Evolutionary conservation across 345 rosid genomes (phyloP), one percentile per base, ranked within the genome.

Genomic region (Garcia nutans): DNA sequence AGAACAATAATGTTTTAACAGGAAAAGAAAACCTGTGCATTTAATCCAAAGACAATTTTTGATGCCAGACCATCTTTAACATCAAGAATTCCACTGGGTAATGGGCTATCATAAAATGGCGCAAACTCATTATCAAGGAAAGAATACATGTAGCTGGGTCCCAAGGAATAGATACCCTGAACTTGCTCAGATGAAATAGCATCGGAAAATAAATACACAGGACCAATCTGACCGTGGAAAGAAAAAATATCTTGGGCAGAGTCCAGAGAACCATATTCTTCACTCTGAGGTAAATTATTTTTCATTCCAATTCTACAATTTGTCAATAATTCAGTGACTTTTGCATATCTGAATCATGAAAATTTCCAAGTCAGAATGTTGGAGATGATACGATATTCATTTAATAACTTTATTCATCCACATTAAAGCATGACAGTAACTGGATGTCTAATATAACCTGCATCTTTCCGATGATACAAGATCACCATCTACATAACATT

Each of bases 61-160:
- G 95, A 89, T 73, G 97, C 91, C 82, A 94, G 94, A 78, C 97
- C 97, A 76, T 94, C 97, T 85, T 89, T 94, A 75, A 86, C 88
- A 84, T 94, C 97, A 84, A 92, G 89, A 86, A 92, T 79, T 66
- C 92, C 96, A 89, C 93, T 87, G 45, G 91, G 88, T 75, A 90
- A 58, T 73, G 88, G 88, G 75, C 71, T 89, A 75, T 85, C 88
- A 83, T 82, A 82, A 79, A 78, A 73, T 62, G 89, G 79, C 68
- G 88, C 80, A 77, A 86, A 87, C 81, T 92, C 95, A 79, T 87
- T 89, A 77, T 94, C 97, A 77, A 90, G 89, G 87, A 94, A 94
- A 17, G 96, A 89, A 79, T 94, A 94, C 98, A 92, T 94, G 78
- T 94, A 94, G 87, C 97, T 92, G 76, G 97, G 97, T 81, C 98